Percentiles rank a stretch among this genome's conserved stretches.
Evolutionary conservation across 345 rosid species (phyloP).

Genomic region (Stellera chamaejasme): DNA sequence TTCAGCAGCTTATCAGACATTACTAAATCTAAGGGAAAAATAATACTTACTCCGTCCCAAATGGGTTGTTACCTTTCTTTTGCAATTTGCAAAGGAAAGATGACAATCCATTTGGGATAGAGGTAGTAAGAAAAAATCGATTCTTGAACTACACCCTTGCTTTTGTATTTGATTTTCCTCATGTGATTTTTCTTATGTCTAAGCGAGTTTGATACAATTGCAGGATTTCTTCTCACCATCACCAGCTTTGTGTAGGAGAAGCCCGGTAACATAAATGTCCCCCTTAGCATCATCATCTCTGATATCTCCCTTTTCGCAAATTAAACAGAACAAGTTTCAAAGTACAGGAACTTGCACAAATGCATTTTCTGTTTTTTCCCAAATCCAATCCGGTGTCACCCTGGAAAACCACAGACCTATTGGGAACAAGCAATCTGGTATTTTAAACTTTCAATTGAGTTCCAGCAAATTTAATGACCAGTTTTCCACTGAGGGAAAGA

Average conservation of each 20-base stretch:
- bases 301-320: slow-evolving; percentile 16
- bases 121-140: too few relatives aligned
- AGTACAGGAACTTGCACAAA: slow-evolving; percentile 11
- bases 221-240: too few relatives aligned
- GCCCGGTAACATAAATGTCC: slow-evolving; percentile 29
- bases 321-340: slow-evolving; percentile 7
- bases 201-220: too few relatives aligned
- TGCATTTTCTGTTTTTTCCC: slow-evolving; percentile 12
- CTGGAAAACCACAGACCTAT: slow-evolving; percentile 7
- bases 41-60: too few relatives aligned
- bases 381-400: slow-evolving; percentile 9
- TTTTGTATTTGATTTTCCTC: too few relatives aligned
- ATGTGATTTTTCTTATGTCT: too few relatives aligned
- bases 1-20: too few relatives aligned
- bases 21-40: too few relatives aligned
- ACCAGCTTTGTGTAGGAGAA: background rate
- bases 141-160: too few relatives aligned
- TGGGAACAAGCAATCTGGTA: slow-evolving; percentile 8
- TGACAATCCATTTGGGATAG: too few relatives aligned
- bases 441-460: slow-evolving; percentile 19
- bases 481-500: slow-evolving; percentile 28
- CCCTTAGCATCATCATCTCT: slow-evolving; percentile 23
- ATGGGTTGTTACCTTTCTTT: too few relatives aligned
- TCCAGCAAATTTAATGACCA: slow-evolving; percentile 19
- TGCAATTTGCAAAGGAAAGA: too few relatives aligned